Percentiles rank a stretch among this genome's conserved stretches.
These are phyloP conservation scores for Colletotrichum truncatum DNA, from an alignment of 2,329 filamentous ascomycete genomes.

Conservation along the genomic window DNA sequence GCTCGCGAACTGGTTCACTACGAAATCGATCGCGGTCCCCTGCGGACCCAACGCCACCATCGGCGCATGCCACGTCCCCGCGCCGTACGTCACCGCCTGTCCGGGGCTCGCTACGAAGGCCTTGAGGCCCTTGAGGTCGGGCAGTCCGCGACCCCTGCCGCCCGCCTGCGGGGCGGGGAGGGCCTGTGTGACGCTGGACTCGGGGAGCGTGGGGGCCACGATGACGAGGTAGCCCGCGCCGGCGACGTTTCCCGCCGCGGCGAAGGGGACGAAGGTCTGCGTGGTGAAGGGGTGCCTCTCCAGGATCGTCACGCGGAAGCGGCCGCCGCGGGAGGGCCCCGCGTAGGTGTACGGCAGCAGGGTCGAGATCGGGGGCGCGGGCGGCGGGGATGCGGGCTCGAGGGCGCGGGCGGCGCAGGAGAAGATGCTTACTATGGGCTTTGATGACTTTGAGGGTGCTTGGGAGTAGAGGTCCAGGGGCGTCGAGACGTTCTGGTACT, in stretches of 20 bases:
- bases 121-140: constrained; percentile 74
- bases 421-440: constrained; percentile 86
- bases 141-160: constrained; percentile 64
- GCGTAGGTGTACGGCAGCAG: constrained; percentile 29
- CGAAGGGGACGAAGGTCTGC: constrained; percentile 89
- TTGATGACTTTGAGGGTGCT: constrained; percentile 66
- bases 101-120: constrained; percentile 82
- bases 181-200: constrained; percentile 40
- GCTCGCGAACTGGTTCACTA: constrained; percentile 90
- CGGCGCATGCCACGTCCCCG: constrained; percentile 94
- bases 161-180: constrained; percentile 48
- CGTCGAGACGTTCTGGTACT: constrained; percentile 83
- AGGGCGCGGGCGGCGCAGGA: constrained; percentile 77
- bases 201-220: constrained; percentile 77
- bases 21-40: constrained; percentile 77
- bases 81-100: constrained; percentile 91
- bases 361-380: constrained; percentile 23
- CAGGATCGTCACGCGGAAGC: constrained; percentile 76
- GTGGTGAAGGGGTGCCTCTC: constrained; percentile 95
- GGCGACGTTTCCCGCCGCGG: constrained; percentile 34
- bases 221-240: constrained; percentile 79
- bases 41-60: constrained; percentile 83
- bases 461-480: constrained; percentile 76
- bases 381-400: constrained; percentile 5
- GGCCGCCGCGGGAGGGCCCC: constrained; percentile 21